Conservation (phyloP, 495 filamentous ascomycete species). For the Oleoguttula mirabilis region DNA sequence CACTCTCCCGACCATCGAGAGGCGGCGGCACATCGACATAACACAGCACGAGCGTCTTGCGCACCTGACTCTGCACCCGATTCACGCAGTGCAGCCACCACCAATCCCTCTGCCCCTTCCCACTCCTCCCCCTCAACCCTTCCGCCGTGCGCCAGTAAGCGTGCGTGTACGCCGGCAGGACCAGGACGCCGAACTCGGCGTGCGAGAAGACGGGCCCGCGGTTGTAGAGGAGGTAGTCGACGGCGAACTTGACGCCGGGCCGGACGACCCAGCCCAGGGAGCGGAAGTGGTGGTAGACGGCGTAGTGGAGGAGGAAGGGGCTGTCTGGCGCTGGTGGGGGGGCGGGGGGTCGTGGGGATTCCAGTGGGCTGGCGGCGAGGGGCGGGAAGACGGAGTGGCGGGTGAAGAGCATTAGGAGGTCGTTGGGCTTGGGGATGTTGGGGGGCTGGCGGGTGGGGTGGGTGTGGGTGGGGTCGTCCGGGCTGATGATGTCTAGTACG, state of each 20-base stretch:
- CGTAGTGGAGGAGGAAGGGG: slow-evolving; percentile 74
- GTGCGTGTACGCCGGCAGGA: slow-evolving; percentile 71
- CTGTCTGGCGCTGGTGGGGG: slow-evolving; percentile 49
- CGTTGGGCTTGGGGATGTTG: slow-evolving; percentile 33
- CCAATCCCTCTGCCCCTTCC: slow-evolving; percentile 52
- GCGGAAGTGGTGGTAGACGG: slow-evolving; percentile 90
- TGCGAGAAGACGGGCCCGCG: slow-evolving; percentile 91
- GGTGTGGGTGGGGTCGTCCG: slow-evolving; percentile 20
- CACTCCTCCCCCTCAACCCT: slow-evolving; percentile 35
- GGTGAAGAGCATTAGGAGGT: slow-evolving; percentile 55
- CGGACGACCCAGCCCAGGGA: slow-evolving; percentile 95
- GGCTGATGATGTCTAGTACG: slow-evolving; percentile 51
- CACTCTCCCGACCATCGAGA: no score
- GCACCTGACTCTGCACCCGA: slow-evolving; percentile 76
- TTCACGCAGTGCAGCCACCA: slow-evolving; percentile 89
- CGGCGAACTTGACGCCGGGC: slow-evolving; percentile 85
- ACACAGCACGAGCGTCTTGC: slow-evolving; percentile 73
- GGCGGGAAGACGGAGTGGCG: slow-evolving; percentile 56
- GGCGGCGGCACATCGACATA: slow-evolving; percentile 89
- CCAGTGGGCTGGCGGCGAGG: slow-evolving; percentile 13
- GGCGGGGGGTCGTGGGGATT: slow-evolving; percentile 16
- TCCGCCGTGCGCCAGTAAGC: slow-evolving; percentile 54
- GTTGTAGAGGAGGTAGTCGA: slow-evolving; percentile 87
- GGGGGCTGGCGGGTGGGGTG: slow-evolving; percentile 1
- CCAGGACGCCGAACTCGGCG: slow-evolving; percentile 77